A percentile compares a stretch with the other conserved stretches of the same genome.
Evolutionary conservation across 192 early-diverging fungal species (phyloP).

Genomic region (Podila epigama): DNA sequence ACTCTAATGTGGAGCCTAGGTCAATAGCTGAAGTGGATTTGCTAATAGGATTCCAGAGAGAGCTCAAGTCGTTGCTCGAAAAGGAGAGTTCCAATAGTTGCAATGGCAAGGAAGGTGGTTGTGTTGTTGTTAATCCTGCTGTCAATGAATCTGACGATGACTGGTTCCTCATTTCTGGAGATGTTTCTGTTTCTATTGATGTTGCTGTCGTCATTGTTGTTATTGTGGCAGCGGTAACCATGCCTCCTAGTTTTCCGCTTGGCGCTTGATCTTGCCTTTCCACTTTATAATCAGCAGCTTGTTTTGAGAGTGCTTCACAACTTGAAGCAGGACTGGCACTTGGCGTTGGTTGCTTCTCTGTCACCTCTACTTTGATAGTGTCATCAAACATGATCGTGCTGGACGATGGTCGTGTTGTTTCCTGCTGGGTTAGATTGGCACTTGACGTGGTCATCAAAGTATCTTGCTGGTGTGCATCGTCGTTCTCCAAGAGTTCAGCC

Average conservation of each 20-base stretch:
- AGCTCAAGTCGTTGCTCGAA: slow-evolving; percentile 28
- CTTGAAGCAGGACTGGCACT: too few relatives aligned
- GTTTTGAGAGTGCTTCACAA: too few relatives aligned
- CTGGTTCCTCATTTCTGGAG: too few relatives aligned
- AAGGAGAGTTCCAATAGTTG: slow-evolving; percentile 26
- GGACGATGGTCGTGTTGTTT: background rate
- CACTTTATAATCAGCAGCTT: too few relatives aligned
- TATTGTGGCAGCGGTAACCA: too few relatives aligned
- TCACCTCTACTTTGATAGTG: slow-evolving; percentile 39
- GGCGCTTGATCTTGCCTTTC: too few relatives aligned
- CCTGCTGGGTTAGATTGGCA: background rate
- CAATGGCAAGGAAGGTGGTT: background rate
- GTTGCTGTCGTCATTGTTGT: too few relatives aligned
- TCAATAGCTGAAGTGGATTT: background rate
- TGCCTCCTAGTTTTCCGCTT: background rate
- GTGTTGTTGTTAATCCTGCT: background rate
- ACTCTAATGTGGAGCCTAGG: background rate
- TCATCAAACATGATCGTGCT: background rate
- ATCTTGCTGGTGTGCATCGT: background rate
- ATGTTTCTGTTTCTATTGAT: too few relatives aligned
- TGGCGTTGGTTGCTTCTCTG: background rate
- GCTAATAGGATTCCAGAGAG: slow-evolving; percentile 3
- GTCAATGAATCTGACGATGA: background rate
- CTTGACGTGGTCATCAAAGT: background rate
- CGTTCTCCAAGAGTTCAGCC: background rate